Conservation (phyloP, 2,329 filamentous ascomycete genomes). For the Incumbomyces delicatus region DNA sequence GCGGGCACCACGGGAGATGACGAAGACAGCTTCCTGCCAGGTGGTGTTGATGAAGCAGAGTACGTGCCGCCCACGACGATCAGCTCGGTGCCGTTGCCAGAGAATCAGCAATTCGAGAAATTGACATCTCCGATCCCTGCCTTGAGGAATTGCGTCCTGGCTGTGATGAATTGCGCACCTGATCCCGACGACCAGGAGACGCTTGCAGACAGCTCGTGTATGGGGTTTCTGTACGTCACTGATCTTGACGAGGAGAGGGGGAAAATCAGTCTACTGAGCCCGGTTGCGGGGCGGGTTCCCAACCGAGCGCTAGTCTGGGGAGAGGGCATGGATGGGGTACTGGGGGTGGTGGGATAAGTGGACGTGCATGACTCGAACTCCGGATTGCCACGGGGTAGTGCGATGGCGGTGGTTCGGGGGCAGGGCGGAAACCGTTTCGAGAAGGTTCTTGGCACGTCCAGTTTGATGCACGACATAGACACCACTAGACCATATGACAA, state of each 20-base stretch:
- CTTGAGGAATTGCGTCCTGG: slow-evolving; percentile 73
- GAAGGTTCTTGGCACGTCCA: too few relatives aligned
- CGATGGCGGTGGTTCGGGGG: too few relatives aligned
- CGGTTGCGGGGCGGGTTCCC: slow-evolving; percentile 71
- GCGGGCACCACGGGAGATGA: slow-evolving; percentile 33
- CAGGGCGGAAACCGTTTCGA: too few relatives aligned
- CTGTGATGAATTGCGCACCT: slow-evolving; percentile 67
- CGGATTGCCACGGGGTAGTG: too few relatives aligned
- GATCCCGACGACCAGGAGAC: slow-evolving; percentile 54
- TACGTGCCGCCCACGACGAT: slow-evolving; percentile 25
- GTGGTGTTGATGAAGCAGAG: slow-evolving; percentile 26
- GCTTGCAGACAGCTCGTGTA: slow-evolving; percentile 70
- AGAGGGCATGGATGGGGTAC: slow-evolving; percentile 56
- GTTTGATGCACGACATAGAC: too few relatives aligned
- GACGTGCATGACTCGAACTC: too few relatives aligned
- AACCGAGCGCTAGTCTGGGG: slow-evolving; percentile 74
- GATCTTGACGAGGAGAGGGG: slow-evolving; percentile 80
- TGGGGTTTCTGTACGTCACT: slow-evolving; percentile 88
- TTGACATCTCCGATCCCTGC: slow-evolving; percentile 24
- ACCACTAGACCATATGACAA: too few relatives aligned
- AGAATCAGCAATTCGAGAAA: slow-evolving; percentile 21
- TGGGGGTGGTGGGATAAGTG: slow-evolving; percentile 5
- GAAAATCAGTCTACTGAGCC: slow-evolving; percentile 71
- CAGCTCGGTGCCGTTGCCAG: slow-evolving; percentile 16
- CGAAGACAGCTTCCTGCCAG: slow-evolving; percentile 24